These are phyloP conservation scores for Globisporangium spinosum DNA, from an alignment of 352 stramenopile species.

Conservation along the genomic window DNA sequence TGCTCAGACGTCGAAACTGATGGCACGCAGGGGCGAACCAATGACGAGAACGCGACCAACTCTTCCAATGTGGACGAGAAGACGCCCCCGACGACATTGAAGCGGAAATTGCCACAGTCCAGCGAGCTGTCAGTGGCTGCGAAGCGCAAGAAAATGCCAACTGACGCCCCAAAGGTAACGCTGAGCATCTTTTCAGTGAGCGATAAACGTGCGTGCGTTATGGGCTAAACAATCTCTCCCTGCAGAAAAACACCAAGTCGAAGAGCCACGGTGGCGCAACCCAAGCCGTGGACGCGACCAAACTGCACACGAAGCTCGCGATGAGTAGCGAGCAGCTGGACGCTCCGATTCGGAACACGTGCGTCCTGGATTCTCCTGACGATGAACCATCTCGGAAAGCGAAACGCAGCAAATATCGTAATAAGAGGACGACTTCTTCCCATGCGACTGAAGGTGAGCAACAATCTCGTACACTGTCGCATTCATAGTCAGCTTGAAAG, in stretches of 20 bases:
- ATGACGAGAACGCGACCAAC: constrained; percentile 6
- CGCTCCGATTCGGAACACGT: constrained; percentile 3
- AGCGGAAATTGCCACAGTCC: not conserved
- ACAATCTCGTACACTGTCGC: not conserved
- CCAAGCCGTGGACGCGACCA: constrained; percentile 1
- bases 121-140: not conserved
- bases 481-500: not conserved
- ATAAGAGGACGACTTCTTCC: not conserved
- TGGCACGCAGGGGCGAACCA: not conserved
- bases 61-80: constrained; percentile 6
- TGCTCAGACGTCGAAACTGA: constrained; percentile 5
- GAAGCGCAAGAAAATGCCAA: not conserved
- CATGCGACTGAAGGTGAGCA: not conserved
- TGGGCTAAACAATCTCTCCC: not conserved
- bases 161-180: not conserved
- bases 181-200: not conserved
- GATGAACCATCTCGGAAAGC: not conserved
- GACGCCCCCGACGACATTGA: not conserved
- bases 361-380: not conserved
- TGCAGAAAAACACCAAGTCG: not conserved
- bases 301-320: not conserved
- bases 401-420: constrained; percentile 1
- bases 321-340: not conserved
- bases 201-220: not conserved
- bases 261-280: not conserved